Evolutionary conservation across 2,329 filamentous ascomycete species (phyloP).

Genomic region (Colletotrichum sp.): DNA sequence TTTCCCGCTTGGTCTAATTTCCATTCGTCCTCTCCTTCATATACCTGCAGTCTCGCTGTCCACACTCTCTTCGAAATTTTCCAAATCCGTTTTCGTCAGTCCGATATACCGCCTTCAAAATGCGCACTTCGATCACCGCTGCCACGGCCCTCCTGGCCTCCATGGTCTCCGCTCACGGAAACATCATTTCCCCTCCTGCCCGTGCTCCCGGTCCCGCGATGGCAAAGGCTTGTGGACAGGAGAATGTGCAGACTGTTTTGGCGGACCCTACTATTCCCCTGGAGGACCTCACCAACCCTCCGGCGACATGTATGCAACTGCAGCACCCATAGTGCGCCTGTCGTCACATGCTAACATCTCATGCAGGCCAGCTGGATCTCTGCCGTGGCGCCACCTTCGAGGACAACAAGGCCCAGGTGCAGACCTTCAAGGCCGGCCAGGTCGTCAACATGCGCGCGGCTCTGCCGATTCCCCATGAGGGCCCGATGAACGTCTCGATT

Average conservation of each 20-base stretch:
- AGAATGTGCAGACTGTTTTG: slow-evolving; percentile 37
- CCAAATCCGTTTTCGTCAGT: not conserved
- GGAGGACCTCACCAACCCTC: slow-evolving; percentile 29
- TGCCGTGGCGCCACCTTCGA: slow-evolving; percentile 52
- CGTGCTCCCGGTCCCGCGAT: slow-evolving; percentile 47
- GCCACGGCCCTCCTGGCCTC: slow-evolving; percentile 18
- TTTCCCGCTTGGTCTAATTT: not conserved
- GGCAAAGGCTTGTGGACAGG: slow-evolving; percentile 47
- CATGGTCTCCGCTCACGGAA: slow-evolving; percentile 46
- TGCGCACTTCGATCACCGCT: slow-evolving; percentile 16
- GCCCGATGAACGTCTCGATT: slow-evolving; percentile 60
- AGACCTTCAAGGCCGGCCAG: slow-evolving; percentile 47
- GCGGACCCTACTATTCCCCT: slow-evolving; percentile 39
- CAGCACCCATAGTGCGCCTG: not conserved
- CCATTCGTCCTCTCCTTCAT: not conserved
- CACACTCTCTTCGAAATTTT: not conserved
- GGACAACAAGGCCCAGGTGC: slow-evolving; percentile 47
- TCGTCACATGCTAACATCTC: not conserved
- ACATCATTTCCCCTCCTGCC: slow-evolving; percentile 44
- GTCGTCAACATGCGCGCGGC: slow-evolving; percentile 43
- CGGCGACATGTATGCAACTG: slow-evolving; percentile 29
- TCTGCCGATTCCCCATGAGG: slow-evolving; percentile 50
- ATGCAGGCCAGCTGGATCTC: slow-evolving; percentile 37
- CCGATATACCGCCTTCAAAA: not conserved
- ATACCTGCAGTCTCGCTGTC: not conserved